Conservation (phyloP, 2,329 filamentous ascomycete species). For the Talaromyces sp. region DNA sequence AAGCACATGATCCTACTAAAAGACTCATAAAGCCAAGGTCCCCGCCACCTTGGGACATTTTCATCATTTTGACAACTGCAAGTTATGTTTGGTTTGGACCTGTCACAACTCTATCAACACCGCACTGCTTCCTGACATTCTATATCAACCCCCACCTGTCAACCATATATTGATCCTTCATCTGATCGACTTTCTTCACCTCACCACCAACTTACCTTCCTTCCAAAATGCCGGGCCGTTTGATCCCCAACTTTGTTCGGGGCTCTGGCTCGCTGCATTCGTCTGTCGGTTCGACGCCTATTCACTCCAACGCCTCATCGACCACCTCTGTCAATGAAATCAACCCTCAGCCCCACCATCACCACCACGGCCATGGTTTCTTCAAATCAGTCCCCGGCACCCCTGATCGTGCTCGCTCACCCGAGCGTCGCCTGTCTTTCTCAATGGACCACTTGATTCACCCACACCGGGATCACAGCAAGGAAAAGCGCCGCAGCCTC, state of each 20-base stretch:
- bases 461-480: conserved; percentile 43
- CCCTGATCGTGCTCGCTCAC: conserved; percentile 36
- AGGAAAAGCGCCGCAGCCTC: conserved; percentile 46
- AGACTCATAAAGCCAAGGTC: conserved; percentile 25
- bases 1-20: conserved; percentile 25
- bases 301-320: conserved; percentile 41
- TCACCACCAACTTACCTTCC: conserved; percentile 4
- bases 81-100: conserved; percentile 20
- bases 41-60: conserved; percentile 19
- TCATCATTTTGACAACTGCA: conserved; percentile 9
- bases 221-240: conserved; percentile 43
- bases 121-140: conserved; percentile 28
- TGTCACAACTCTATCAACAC: conserved; percentile 26
- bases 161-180: too few species aligned
- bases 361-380: conserved; percentile 14
- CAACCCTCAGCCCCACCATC: conserved; percentile 1
- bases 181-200: background rate
- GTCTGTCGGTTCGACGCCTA: conserved; percentile 28
- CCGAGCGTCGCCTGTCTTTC: conserved; percentile 46
- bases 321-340: conserved; percentile 43
- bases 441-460: conserved; percentile 49
- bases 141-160: conserved; percentile 1
- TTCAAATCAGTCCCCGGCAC: conserved; percentile 32
- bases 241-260: conserved; percentile 44
- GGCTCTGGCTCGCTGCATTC: conserved; percentile 35